Base-by-base conservation (phyloP, 306 rosid species). In the Cucurbita maxima region DNA sequence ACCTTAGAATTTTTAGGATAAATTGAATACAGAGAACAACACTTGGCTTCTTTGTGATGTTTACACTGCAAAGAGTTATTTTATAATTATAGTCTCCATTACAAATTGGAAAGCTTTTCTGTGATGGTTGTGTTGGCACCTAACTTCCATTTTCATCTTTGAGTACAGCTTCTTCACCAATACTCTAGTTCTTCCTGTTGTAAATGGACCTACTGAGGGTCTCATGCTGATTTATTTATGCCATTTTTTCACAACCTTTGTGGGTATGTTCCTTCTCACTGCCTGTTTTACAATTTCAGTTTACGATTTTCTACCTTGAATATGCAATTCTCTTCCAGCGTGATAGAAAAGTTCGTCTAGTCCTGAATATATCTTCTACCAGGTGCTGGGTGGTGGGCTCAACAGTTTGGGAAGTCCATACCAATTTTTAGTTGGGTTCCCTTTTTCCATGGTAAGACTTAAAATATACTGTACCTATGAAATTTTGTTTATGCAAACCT, bases 191-290 rank as follows among this genome's bases (percentile, higher is more conserved):
- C 91, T 95, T 66, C 97, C 99, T 11, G 96, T 83, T 76, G 9
- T 95, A 44, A 95, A 95, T 83, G 99, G 99, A 58, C 97, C 99
- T 73, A 95, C 99, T 0, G 99, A 95, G 82, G 99, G 99, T 84
- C 93, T 95, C 70, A 82, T 87, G 97, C 79, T 91, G 77, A 89
- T 95, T 68, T 91, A 89, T 78, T 6, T 82, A 37, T 1, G 48
- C 61, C 99, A 95, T 77, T 88, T 87, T 82, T 89, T 91, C 86
- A 95, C 97, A 18, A 86, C 96, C 56, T 13, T 88, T 40, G 96
- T 91, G 11, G 99, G 99, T 94, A 91, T 52, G 86, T 14, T 79
- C 76, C 68, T 50, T 79, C 75, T 80, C 22, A 38, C 58, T 44
- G 58, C 59, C 50, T 18, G 52, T 43, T 43, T 75, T 63, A 41